These are phyloP conservation scores for Comarum palustre DNA, from an alignment of 306 rosid genomes.

Conservation along the genomic window DNA sequence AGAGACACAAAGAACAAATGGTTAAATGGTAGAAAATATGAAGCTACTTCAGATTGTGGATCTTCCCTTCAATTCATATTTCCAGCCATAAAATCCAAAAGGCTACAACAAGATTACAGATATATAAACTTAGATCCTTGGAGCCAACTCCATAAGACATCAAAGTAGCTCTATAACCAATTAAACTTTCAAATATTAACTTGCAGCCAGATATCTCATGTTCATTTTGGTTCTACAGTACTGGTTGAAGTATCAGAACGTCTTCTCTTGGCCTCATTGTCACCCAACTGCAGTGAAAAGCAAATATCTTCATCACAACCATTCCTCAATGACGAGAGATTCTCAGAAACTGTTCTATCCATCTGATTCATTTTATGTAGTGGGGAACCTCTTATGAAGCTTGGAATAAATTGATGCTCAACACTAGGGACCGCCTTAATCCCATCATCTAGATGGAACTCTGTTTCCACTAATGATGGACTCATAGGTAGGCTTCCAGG, in stretches of 20 bases:
- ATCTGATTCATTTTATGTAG: slow-evolving; percentile 46
- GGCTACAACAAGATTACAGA: slow-evolving; percentile 13
- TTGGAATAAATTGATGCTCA: slow-evolving; percentile 92
- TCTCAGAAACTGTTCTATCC: slow-evolving; percentile 52
- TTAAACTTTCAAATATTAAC: not conserved
- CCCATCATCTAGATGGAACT: slow-evolving; percentile 73
- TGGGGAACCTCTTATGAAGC: slow-evolving; percentile 66
- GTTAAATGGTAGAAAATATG: not conserved
- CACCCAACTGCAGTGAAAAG: slow-evolving; percentile 88
- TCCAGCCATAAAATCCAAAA: not conserved
- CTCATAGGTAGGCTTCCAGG: slow-evolving; percentile 49
- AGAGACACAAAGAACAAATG: not conserved
- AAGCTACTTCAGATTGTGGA: not conserved
- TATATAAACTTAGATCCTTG: not conserved
- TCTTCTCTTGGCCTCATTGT: slow-evolving; percentile 87
- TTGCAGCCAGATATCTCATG: slow-evolving; percentile 14
- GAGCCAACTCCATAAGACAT: not conserved
- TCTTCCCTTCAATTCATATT: not conserved
- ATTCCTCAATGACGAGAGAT: slow-evolving; percentile 65
- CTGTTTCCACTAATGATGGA: slow-evolving; percentile 50
- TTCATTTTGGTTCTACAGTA: slow-evolving; percentile 59
- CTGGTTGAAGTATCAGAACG: slow-evolving; percentile 75
- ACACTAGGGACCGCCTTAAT: slow-evolving; percentile 61
- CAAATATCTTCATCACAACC: slow-evolving; percentile 67
- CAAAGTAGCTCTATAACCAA: not conserved